Evolutionary conservation across 148 eudicot genomes (phyloP).

Genomic region (Drosera capensis): DNA sequence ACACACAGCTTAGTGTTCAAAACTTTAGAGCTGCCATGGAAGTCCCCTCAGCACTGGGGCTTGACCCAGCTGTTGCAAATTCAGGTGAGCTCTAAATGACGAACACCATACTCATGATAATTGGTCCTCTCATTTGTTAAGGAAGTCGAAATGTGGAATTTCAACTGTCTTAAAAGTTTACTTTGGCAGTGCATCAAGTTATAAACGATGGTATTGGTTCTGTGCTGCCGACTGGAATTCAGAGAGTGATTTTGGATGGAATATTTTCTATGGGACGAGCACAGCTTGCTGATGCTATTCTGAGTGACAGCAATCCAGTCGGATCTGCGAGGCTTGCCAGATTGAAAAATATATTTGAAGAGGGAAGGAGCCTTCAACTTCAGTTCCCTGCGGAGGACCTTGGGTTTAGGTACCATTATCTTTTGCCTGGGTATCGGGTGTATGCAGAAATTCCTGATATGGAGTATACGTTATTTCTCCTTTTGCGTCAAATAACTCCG

Average conservation of each 20-base stretch:
- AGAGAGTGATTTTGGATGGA: constrained; percentile 64
- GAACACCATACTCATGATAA: background rate
- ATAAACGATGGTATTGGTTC: constrained; percentile 54
- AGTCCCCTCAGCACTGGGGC: constrained; percentile 96
- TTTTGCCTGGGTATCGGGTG: no score
- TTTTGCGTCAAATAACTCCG: no score
- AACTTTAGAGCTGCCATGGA: constrained; percentile 94
- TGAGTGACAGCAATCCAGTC: constrained; percentile 72
- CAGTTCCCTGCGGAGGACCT: constrained; percentile 99
- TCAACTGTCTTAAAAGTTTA: no score
- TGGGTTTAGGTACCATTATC: constrained; percentile 64
- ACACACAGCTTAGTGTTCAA: constrained; percentile 73
- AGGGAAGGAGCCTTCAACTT: constrained; percentile 95
- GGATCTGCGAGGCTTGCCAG: constrained; percentile 77
- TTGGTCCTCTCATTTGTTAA: no score
- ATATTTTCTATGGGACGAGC: constrained; percentile 75
- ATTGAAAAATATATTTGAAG: constrained; percentile 65
- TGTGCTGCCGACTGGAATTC: constrained; percentile 50
- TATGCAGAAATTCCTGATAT: no score
- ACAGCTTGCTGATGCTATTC: constrained; percentile 61
- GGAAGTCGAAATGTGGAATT: no score
- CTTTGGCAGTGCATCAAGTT: constrained; percentile 55
- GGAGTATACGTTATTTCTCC: no score
- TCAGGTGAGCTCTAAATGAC: constrained; percentile 29
- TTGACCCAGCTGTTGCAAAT: constrained; percentile 75